Evolutionary conservation across 2,329 filamentous ascomycete genomes (phyloP).

Genomic region (Penicillium sp.): DNA sequence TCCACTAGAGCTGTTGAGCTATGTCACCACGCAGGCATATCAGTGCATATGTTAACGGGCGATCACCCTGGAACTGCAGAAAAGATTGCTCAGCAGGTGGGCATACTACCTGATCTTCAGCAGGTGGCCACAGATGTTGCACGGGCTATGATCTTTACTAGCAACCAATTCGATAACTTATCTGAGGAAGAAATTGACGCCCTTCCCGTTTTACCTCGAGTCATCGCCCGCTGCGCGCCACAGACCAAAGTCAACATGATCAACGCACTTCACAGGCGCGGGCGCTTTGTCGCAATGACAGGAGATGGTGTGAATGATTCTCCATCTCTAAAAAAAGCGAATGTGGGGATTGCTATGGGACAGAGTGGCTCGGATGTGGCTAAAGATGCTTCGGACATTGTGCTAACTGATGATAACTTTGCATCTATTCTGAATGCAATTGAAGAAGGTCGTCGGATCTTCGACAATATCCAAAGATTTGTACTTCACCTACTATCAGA

Average conservation of each 20-base stretch:
- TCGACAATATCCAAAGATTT: slow-evolving; percentile 84
- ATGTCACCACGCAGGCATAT: slow-evolving; percentile 68
- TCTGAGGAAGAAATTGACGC: slow-evolving; percentile 66
- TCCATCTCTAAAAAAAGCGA: slow-evolving; percentile 72
- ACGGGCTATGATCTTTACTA: slow-evolving; percentile 66
- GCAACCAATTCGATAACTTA: slow-evolving; percentile 72
- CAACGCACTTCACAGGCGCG: slow-evolving; percentile 54
- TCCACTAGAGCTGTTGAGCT: slow-evolving; percentile 67
- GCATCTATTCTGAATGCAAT: slow-evolving; percentile 78
- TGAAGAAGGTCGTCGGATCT: slow-evolving; percentile 76
- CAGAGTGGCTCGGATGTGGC: slow-evolving; percentile 74
- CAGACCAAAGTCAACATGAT: slow-evolving; percentile 79
- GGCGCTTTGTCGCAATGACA: slow-evolving; percentile 77
- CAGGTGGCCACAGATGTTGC: slow-evolving; percentile 59
- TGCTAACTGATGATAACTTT: slow-evolving; percentile 77
- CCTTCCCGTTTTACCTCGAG: slow-evolving; percentile 53
- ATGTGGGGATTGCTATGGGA: slow-evolving; percentile 85
- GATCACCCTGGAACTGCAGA: slow-evolving; percentile 74
- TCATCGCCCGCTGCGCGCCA: slow-evolving; percentile 57
- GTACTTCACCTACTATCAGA: slow-evolving; percentile 72
- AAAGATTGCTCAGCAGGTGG: slow-evolving; percentile 73
- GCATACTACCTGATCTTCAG: slow-evolving; percentile 65
- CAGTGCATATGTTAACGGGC: slow-evolving; percentile 77
- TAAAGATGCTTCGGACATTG: slow-evolving; percentile 63
- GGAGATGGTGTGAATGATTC: slow-evolving; percentile 85